phyloP scores from a whole-genome alignment of 768 basidiomycete genomes.

The Mycena chlorophos region DNA sequence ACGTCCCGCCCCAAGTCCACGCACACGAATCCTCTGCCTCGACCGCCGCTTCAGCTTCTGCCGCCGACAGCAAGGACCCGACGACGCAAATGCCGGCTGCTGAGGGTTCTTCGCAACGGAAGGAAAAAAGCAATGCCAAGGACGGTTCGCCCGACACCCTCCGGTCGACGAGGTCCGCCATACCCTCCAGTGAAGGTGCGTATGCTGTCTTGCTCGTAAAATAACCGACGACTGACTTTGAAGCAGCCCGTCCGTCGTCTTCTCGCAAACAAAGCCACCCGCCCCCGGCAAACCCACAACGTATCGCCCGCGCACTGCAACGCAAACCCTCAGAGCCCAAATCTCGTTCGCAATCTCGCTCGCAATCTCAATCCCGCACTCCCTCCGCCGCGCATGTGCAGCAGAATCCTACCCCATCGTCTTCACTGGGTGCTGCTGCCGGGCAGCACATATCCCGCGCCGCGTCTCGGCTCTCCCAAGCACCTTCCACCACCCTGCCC shows the following conservation, averaged over 20 bases:
- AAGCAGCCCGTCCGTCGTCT: conserved; percentile 38
- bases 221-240: background rate
- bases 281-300: conserved; percentile 65
- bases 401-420: conserved; percentile 24
- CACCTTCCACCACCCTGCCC: conserved; percentile 71
- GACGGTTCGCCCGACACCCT: background rate
- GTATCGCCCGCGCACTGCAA: conserved; percentile 77
- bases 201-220: background rate
- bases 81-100: conserved; percentile 7
- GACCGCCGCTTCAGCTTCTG: background rate
- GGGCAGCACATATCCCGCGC: conserved; percentile 28
- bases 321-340: no score
- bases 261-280: no score
- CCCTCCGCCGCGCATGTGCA: conserved; percentile 34
- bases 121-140: no score
- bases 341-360: conserved; percentile 47
- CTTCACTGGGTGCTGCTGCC: conserved; percentile 10
- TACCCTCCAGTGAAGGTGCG: background rate
- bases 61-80: no score
- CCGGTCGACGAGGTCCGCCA: background rate
- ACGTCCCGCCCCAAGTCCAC: conserved; percentile 4
- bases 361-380: conserved; percentile 31
- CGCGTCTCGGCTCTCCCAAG: conserved; percentile 44
- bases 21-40: conserved; percentile 16
- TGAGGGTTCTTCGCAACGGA: conserved; percentile 1